Evolutionary conservation across 768 basidiomycete species (phyloP), one percentile per base, ranked within the genome.

Genomic region (Psilocybe cubensis): DNA sequence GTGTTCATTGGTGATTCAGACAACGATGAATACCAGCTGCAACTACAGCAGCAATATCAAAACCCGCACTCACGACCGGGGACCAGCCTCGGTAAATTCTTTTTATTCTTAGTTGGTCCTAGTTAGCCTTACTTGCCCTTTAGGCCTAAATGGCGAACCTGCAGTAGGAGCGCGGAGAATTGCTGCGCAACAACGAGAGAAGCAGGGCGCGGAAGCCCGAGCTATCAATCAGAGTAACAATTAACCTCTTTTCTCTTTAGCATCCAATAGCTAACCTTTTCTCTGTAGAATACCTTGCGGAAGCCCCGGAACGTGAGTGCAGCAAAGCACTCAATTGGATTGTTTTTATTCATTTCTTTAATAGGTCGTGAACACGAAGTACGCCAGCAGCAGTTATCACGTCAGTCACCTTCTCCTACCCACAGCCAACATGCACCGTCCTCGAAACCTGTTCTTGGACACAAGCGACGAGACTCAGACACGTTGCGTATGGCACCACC

Each of bases 391-490:
- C 69, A 73, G 27, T n/a, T n/a, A n/a, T 63, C 76, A 18, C 80
- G 83, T 42, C 78, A 82, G 57, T 81, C 85, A 0, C 86, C 86
- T 2, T 86, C 87, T 4, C 74, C 73, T 0, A 75, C 73, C 1
- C 70, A 72, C 24, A 63, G 55, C 28, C 63, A 66, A 40, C 62
- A 58, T 7, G 66, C 64, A n/a, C 45, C 66, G 59, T 60, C 67
- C 66, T 17, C 31, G 28, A 61, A 63, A 42, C 18, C 66, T 12
- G 60, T 58, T 61, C 75, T 79, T 62, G 72, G 69, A 2, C 91
- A 92, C 67, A 80, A 77, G 63, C 84, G 91, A 48, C 82, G 84
- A 24, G 90, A 92, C 56, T 92, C 91, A 0, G 91, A 93, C 60
- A 92, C 91, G 0, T 73, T 91, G 25, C 88, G 87, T 11, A 67